These are phyloP conservation scores for Talaromyces liani DNA, from an alignment of 495 filamentous ascomycete genomes.

Conservation along the genomic window DNA sequence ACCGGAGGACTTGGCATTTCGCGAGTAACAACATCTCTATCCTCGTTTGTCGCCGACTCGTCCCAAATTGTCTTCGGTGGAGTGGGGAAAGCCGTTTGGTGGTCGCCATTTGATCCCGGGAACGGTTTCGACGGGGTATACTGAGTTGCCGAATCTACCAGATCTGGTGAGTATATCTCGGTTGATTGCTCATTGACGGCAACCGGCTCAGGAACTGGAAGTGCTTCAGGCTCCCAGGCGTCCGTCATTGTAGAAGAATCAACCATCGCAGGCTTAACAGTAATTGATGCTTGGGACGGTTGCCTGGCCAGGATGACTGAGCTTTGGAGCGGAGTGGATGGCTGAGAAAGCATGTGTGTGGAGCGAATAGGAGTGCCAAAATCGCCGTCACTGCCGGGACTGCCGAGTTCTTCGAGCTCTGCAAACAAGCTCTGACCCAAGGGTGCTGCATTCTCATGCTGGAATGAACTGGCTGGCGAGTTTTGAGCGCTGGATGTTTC, in stretches of 20 bases:
- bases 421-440: constrained; percentile 79
- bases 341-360: constrained; percentile 38
- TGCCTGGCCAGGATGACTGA: constrained; percentile 30
- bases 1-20: constrained; percentile 11
- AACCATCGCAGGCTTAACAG: constrained; percentile 50
- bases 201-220: background rate
- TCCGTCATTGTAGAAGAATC: constrained; percentile 90
- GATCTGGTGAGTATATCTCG: constrained; percentile 10
- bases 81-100: constrained; percentile 26
- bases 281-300: constrained; percentile 25
- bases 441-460: constrained; percentile 38
- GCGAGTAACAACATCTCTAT: constrained; percentile 11
- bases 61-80: constrained; percentile 36
- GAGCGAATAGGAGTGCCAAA: constrained; percentile 26
- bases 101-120: constrained; percentile 18
- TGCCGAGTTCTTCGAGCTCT: constrained; percentile 72
- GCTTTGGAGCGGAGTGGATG: constrained; percentile 43
- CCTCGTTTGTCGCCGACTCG: constrained; percentile 15
- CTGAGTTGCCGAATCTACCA: constrained; percentile 30
- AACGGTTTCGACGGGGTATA: constrained; percentile 26
- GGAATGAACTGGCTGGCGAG: constrained; percentile 40
- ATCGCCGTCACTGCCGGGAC: constrained; percentile 54
- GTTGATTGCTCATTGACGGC: background rate
- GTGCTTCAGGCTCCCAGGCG: constrained; percentile 33
- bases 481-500: constrained; percentile 43